A percentile compares a stretch with the other conserved stretches of the same genome.
phyloP scores from a whole-genome alignment of 1,139 yeast genomes.

The Candida pseudoviswanathii region DNA sequence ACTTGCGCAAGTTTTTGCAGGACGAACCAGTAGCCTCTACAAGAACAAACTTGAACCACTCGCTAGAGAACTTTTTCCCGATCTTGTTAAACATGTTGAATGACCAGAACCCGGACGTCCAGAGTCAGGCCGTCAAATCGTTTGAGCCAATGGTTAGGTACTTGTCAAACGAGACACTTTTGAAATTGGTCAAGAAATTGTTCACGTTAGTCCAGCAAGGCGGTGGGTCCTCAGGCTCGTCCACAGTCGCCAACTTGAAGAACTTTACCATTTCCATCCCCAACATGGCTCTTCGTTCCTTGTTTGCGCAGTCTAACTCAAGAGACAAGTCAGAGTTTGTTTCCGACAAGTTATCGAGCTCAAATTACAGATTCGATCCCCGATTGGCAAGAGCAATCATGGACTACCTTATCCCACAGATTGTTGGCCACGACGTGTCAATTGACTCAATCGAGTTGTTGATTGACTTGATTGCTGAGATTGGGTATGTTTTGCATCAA shows the following conservation, averaged over 20 bases:
- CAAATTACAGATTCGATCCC: slow-evolving; percentile 16
- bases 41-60: slow-evolving; percentile 22
- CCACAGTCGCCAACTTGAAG: slow-evolving; percentile 15
- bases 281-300: slow-evolving; percentile 69
- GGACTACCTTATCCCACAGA: slow-evolving; percentile 23
- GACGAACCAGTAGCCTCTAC: slow-evolving; percentile 21
- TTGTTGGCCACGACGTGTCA: slow-evolving; percentile 28
- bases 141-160: slow-evolving; percentile 44
- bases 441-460: slow-evolving; percentile 68
- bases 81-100: slow-evolving; percentile 55
- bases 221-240: slow-evolving; percentile 20
- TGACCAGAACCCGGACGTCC: slow-evolving; percentile 76
- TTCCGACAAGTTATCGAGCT: slow-evolving; percentile 18
- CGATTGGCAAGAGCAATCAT: slow-evolving; percentile 24
- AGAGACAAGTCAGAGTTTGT: slow-evolving; percentile 24
- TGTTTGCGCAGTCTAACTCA: slow-evolving; percentile 34
- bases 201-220: slow-evolving; percentile 22
- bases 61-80: slow-evolving; percentile 45
- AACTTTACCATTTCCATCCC: slow-evolving; percentile 64
- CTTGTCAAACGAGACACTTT: slow-evolving; percentile 26
- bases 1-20: slow-evolving; percentile 54
- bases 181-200: slow-evolving; percentile 27
- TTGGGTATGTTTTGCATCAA: slow-evolving; percentile 51
- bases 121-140: slow-evolving; percentile 71
- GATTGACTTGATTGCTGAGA: slow-evolving; percentile 55